Percentiles rank a stretch among this genome's conserved stretches.
These are phyloP conservation scores for Mortierella sp. DNA, from an alignment of 371 early-diverging fungal genomes.

Conservation along the genomic window DNA sequence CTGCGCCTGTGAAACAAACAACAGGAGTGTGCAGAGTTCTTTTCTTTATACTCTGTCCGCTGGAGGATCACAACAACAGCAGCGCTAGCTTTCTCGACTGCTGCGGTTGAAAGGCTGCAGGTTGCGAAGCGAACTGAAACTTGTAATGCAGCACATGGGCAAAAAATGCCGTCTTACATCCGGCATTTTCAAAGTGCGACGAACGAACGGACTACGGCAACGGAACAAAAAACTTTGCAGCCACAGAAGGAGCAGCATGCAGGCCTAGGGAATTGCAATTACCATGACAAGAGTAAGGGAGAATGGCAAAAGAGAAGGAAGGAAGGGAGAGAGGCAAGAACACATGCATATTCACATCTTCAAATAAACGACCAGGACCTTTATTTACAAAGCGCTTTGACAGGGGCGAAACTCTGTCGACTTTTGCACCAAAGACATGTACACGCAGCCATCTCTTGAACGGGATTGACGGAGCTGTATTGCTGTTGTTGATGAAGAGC, in stretches of 20 bases:
- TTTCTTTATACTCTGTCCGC: no score
- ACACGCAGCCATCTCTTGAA: background rate
- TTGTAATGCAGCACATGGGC: background rate
- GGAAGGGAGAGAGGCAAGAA: background rate
- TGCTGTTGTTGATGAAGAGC: background rate
- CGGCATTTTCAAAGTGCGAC: background rate
- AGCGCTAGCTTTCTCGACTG: background rate
- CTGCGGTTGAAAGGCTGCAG: background rate
- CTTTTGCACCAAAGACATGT: background rate
- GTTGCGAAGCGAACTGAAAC: no score
- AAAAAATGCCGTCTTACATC: background rate
- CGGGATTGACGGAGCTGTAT: background rate
- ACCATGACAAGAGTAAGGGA: background rate
- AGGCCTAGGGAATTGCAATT: background rate
- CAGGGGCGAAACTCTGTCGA: background rate
- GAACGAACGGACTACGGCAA: background rate
- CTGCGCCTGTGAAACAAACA: background rate
- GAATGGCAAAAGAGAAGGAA: background rate
- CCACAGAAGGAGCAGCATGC: background rate
- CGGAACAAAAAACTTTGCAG: background rate
- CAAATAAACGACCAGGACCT: background rate
- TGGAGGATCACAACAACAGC: background rate
- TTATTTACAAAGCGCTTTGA: background rate
- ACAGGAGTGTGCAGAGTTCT: background rate
- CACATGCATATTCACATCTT: background rate